Evolutionary conservation across 2,329 filamentous ascomycete genomes (phyloP).

Genomic region (Xylaria sp.): DNA sequence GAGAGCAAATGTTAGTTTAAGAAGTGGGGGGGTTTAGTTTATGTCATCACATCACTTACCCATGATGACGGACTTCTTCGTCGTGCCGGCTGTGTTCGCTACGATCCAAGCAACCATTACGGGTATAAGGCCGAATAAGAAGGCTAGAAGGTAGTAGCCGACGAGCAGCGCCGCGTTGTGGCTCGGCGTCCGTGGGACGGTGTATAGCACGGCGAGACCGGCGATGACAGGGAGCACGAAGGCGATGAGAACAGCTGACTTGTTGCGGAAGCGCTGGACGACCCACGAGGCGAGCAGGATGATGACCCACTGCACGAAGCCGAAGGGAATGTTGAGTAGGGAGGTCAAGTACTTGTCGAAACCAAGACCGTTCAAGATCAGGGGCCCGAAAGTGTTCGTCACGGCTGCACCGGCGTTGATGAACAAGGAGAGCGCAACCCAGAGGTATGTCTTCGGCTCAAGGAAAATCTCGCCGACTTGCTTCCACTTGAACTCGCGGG

Average conservation of each 20-base stretch:
- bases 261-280: constrained; percentile 66
- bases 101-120: constrained; percentile 76
- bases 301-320: constrained; percentile 67
- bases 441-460: constrained; percentile 68
- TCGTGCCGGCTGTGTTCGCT: constrained; percentile 74
- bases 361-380: constrained; percentile 70
- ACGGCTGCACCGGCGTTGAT: constrained; percentile 73
- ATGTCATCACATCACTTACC: constrained; percentile 42
- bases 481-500: constrained; percentile 62
- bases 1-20: not conserved
- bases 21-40: not conserved
- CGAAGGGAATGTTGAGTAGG: constrained; percentile 75
- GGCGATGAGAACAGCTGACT: constrained; percentile 64
- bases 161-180: constrained; percentile 63
- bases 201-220: constrained; percentile 68
- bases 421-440: constrained; percentile 68
- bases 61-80: constrained; percentile 74
- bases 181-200: constrained; percentile 57
- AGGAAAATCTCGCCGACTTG: constrained; percentile 64
- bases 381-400: constrained; percentile 71
- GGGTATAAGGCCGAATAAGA: constrained; percentile 73
- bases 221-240: constrained; percentile 70
- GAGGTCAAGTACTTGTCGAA: constrained; percentile 68
- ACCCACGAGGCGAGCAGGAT: constrained; percentile 69
- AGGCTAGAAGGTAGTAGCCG: constrained; percentile 74